Evolutionary conservation across 306 rosid genomes (phyloP), one percentile per base, ranked within the genome.

Genomic region (barrel medic (Medicago truncatula)): DNA sequence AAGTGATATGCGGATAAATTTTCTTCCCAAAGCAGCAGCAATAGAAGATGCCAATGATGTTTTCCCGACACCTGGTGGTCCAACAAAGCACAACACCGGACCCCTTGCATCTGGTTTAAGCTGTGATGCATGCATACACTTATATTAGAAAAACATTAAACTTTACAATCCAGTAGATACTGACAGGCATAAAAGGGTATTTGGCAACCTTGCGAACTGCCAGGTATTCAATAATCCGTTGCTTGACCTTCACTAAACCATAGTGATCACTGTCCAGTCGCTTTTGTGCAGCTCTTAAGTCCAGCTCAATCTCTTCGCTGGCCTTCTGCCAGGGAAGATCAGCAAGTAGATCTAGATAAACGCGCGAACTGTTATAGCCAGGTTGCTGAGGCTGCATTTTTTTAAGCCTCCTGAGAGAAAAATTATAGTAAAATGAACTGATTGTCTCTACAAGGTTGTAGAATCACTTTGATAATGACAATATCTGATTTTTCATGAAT

Each of bases 371-470:
- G 81, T 84, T 90, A 81, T 90, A 96, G 63, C 99, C 98, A 62
- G 98, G 99, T 81, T 96, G 98, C 86, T 96, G 99, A 71, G 99
- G 99, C 79, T 96, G 99, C 98, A 92, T 92, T 79, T 96, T 96
- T 89, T 96, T 96, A 3, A 96, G 97, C 85, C 98, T 92, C 98
- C 99, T 96, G 87, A 80, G 69, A 82, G 46, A 76, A 15, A 43
- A 73, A 69, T 21, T 63, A 17, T 38, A 70, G 23, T 78, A 70
- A 62, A 70, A 76, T 65, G 13, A 78, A 75, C 72, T 25, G 69
- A 49, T 57, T 67, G 60, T 59, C 57, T 9, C 73, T 49, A 52
- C 40, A 10, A 67, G 69, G 65, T 36, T 74, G 74, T 68, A 76
- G 21, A 57, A 77, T 43, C 53, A 67, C 40, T 47, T 9, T 8